Conservation (phyloP, 192 early-diverging fungal species). For the Entomortierella beljakovae region DNA sequence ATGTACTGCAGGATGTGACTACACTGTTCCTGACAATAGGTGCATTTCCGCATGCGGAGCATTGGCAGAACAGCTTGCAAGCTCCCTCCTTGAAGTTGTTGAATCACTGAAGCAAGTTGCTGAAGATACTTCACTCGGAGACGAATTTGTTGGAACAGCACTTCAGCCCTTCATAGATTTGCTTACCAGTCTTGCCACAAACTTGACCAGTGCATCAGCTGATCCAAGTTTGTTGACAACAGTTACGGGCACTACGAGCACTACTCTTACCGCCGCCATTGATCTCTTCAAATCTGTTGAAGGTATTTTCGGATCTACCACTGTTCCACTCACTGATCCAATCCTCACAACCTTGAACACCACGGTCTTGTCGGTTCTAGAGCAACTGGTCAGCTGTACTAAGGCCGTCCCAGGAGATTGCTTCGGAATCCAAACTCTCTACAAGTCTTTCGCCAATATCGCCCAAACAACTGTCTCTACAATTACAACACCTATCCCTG, state of each 20-base stretch:
- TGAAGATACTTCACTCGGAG: too few species aligned
- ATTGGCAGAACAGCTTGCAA: background rate
- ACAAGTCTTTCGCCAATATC: background rate
- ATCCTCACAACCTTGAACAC: background rate
- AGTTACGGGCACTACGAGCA: background rate
- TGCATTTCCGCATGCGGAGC: too few species aligned
- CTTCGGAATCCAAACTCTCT: background rate
- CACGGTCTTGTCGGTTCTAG: background rate
- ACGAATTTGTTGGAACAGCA: background rate
- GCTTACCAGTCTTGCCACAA: background rate
- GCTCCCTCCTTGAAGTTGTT: background rate
- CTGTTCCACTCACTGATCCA: background rate
- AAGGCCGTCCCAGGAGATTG: background rate
- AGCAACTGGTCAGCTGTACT: background rate
- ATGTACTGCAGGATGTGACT: too few species aligned
- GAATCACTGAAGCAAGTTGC: too few species aligned
- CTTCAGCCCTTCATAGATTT: background rate
- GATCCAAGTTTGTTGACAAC: background rate
- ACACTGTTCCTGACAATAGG: too few species aligned
- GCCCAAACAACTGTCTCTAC: background rate
- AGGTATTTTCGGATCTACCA: background rate
- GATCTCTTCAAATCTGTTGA: background rate
- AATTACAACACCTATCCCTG: background rate
- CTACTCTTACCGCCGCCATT: background rate
- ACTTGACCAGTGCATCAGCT: background rate